These are phyloP conservation scores for Pseudocercospora vitis DNA, from an alignment of 2,329 filamentous ascomycete genomes.

Conservation along the genomic window DNA sequence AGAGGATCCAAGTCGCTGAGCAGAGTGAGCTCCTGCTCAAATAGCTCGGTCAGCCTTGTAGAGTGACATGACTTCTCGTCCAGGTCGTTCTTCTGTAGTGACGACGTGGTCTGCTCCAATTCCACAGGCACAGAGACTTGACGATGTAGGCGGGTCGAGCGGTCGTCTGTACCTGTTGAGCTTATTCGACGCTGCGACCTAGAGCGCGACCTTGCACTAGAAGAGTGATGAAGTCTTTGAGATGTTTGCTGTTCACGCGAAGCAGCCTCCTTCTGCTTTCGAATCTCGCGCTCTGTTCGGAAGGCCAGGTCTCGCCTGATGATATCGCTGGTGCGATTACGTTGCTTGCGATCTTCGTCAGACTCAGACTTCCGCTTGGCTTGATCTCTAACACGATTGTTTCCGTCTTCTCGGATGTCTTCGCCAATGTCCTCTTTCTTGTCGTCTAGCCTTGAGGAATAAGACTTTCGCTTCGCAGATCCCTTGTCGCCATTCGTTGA, in stretches of 20 bases:
- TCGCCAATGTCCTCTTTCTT: conserved; percentile 14
- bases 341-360: conserved; percentile 21
- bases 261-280: conserved; percentile 24
- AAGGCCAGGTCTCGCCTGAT: conserved; percentile 26
- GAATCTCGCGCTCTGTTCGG: conserved; percentile 34
- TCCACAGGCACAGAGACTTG: conserved; percentile 24
- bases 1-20: conserved; percentile 56
- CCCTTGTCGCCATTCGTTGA: background rate
- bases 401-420: no score
- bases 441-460: background rate
- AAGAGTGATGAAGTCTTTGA: background rate
- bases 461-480: background rate
- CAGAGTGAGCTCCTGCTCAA: conserved; percentile 49
- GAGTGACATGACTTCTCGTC: conserved; percentile 19
- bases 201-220: conserved; percentile 22
- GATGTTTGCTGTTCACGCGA: background rate
- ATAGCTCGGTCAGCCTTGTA: conserved; percentile 10
- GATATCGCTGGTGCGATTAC: conserved; percentile 10
- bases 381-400: no score
- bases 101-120: conserved; percentile 17
- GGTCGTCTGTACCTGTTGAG: background rate
- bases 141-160: conserved; percentile 14
- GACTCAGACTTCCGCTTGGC: background rate
- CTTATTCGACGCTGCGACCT: conserved; percentile 23
- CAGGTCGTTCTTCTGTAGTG: conserved; percentile 27